Evolutionary conservation across 139 green algal species (phyloP).

Genomic region (Auxenochlorella protothecoides): DNA sequence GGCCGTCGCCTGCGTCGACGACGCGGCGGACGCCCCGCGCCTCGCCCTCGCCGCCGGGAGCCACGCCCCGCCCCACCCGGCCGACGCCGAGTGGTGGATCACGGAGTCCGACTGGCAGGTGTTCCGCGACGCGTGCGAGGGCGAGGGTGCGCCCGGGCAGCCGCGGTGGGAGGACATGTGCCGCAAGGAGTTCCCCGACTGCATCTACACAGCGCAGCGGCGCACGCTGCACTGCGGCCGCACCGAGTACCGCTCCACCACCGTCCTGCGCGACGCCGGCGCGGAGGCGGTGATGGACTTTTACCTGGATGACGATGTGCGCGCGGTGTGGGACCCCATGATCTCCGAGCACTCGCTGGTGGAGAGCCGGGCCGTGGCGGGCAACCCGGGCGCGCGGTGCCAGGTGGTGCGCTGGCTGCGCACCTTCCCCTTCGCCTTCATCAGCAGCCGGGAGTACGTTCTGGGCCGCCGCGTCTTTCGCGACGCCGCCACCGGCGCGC

Average conservation of each 20-base stretch:
- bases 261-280: conserved; percentile 44
- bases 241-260: conserved; percentile 84
- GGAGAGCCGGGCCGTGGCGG: conserved; percentile 17
- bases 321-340: conserved; percentile 71
- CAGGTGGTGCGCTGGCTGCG: conserved; percentile 81
- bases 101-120: conserved; percentile 46
- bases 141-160: conserved; percentile 7
- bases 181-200: conserved; percentile 41
- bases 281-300: conserved; percentile 74
- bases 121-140: conserved; percentile 47
- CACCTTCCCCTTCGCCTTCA: conserved; percentile 82
- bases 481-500: conserved; percentile 16
- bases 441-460: conserved; percentile 74
- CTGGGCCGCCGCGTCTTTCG: conserved; percentile 57
- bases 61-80: background rate
- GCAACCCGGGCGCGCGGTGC: conserved; percentile 22
- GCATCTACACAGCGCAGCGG: conserved; percentile 61
- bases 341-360: conserved; percentile 52
- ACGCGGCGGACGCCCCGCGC: too few relatives aligned
- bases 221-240: conserved; percentile 54
- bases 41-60: background rate
- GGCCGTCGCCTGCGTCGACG: background rate
- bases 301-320: conserved; percentile 67
- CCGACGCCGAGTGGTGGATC: conserved; percentile 7
- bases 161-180: conserved; percentile 55